Evolutionary conservation across 106 monocot species (phyloP), one percentile per base, ranked within the genome.

Genomic region (Vanilla planifolia): DNA sequence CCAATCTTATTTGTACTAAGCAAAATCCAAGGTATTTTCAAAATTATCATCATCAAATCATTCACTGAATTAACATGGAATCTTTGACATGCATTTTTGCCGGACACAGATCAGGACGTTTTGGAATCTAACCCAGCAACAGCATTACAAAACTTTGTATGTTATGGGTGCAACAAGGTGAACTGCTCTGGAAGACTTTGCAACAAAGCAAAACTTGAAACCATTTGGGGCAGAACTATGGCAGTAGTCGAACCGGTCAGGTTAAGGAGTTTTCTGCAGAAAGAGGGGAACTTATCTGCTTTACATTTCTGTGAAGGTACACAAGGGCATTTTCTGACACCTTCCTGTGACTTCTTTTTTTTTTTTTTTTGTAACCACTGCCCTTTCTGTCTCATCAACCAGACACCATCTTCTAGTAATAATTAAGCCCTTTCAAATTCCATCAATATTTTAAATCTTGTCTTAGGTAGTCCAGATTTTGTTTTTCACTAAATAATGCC

Each of bases 261-360:
- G 16, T 51, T 84, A 37, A 80, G 41, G 73, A 81, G 55, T 36
- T 84, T 95, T 51, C 55, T 95, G n/a, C 67, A 60, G 34, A 82
- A 84, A 76, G 80, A 90, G 66, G 89, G 80, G 22, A 80, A 58
- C 63, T 68, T 95, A 29, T 83, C 89, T 41, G 75, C 89, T 15
- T 71, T 95, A 24, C 72, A 80, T 62, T 60, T 81, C 19, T 63
- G 61, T 60, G 77, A 86, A 81, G 95, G 95, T 95, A 55, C 53
- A 23, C 48, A 48, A 1, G 24, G 48, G 2, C 24, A 0, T 7
- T 11, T 44, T 27, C 25, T 10, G 22, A 4, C 44, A n/a, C n/a
- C n/a, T n/a, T n/a, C n/a, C n/a, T n/a, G n/a, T n/a, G n/a, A n/a
- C n/a, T n/a, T n/a, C n/a, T n/a, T n/a, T n/a, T n/a, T n/a, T n/a